These are phyloP conservation scores for Adansonia digitata DNA, from an alignment of 345 rosid species.

Conservation along the genomic window DNA sequence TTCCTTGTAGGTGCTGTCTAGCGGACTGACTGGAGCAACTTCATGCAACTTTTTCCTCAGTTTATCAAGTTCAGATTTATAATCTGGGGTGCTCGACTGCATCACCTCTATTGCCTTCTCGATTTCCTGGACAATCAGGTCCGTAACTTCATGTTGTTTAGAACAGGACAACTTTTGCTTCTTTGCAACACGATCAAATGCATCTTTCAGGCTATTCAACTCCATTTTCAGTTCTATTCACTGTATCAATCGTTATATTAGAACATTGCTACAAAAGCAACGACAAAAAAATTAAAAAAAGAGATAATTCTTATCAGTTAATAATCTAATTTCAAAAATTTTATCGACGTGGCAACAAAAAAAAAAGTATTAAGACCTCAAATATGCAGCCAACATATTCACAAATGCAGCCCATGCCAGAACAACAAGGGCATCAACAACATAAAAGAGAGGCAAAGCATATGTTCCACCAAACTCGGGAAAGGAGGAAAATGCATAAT, in stretches of 20 bases:
- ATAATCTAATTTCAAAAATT: neutral
- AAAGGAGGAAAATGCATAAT: too few relatives aligned
- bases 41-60: slow-evolving; percentile 40
- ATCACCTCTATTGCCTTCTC: too few relatives aligned
- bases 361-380: neutral
- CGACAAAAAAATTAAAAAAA: too few relatives aligned
- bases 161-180: slow-evolving; percentile 45
- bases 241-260: neutral
- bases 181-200: too few relatives aligned
- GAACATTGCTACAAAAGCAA: neutral
- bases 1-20: slow-evolving; percentile 59
- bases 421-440: too few relatives aligned
- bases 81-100: slow-evolving; percentile 19
- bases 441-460: too few relatives aligned
- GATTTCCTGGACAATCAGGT: slow-evolving; percentile 42
- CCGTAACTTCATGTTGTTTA: slow-evolving; percentile 50
- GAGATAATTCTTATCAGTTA: neutral
- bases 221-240: too few relatives aligned
- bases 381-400: too few relatives aligned
- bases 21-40: slow-evolving; percentile 34
- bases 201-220: too few relatives aligned
- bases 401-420: too few relatives aligned
- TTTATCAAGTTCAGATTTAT: slow-evolving; percentile 29
- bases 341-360: neutral
- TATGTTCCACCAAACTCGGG: too few relatives aligned